phyloP scores from a whole-genome alignment of 2,329 filamentous ascomycete genomes.

The Microcera coccophila region DNA sequence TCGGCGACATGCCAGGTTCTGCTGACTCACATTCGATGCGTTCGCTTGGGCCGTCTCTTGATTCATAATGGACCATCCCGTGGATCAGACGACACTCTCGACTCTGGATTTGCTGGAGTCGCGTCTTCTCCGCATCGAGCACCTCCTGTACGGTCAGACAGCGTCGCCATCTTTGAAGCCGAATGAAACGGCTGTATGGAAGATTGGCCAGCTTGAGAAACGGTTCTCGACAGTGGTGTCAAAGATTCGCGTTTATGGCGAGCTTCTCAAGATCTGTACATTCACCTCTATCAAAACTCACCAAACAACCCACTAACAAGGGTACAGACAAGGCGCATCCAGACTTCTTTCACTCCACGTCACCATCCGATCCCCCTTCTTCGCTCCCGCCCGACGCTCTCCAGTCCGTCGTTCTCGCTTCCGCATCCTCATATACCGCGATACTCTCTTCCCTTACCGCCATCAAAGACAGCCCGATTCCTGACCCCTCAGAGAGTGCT shows the following conservation, averaged over 20 bases:
- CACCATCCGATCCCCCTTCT: slow-evolving; percentile 45
- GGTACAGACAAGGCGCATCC: slow-evolving; percentile 50
- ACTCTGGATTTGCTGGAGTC: slow-evolving; percentile 56
- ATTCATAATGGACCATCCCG: slow-evolving; percentile 32
- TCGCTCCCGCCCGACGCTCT: slow-evolving; percentile 51
- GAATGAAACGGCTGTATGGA: slow-evolving; percentile 39
- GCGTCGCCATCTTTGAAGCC: slow-evolving; percentile 31
- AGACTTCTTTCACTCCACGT: slow-evolving; percentile 50
- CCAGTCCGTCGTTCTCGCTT: slow-evolving; percentile 52
- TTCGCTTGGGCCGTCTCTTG: neutral
- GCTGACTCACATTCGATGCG: neutral
- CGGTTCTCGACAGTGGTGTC: slow-evolving; percentile 50
- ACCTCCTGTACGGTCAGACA: slow-evolving; percentile 51
- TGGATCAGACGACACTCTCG: slow-evolving; percentile 51
- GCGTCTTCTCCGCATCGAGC: slow-evolving; percentile 57
- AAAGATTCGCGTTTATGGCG: slow-evolving; percentile 53
- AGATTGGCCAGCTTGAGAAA: slow-evolving; percentile 50
- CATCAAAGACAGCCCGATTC: slow-evolving; percentile 53
- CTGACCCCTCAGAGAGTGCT: slow-evolving; percentile 52
- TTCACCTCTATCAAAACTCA: neutral
- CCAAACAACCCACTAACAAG: neutral
- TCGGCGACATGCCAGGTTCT: neutral
- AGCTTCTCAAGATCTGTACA: slow-evolving; percentile 58
- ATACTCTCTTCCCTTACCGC: slow-evolving; percentile 57
- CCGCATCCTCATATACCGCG: slow-evolving; percentile 52